Evolutionary conservation across 2,329 filamentous ascomycete genomes (phyloP).

Genomic region (Fusarium haematococcum): DNA sequence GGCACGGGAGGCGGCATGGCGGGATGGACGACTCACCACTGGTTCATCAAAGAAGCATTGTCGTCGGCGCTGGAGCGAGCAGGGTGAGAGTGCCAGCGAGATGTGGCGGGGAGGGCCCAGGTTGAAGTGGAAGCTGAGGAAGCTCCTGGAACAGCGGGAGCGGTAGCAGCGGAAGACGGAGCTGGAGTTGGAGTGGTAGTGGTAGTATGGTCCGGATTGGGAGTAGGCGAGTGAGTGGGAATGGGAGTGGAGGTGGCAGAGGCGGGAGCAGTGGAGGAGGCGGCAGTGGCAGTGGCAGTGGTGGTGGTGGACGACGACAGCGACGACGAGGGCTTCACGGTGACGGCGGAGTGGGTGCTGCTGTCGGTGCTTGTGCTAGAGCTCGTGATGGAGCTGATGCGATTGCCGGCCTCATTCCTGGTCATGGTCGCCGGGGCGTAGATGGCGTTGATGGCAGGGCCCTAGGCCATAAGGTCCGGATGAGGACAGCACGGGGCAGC

Average conservation of each 20-base stretch:
- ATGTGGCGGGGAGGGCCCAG: conserved; percentile 26
- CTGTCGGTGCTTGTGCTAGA: conserved; percentile 73
- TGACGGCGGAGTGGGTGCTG: conserved; percentile 75
- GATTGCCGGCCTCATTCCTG: conserved; percentile 72
- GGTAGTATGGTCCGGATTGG: conserved; percentile 32
- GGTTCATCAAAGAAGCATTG: conserved; percentile 43
- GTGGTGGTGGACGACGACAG: conserved; percentile 46
- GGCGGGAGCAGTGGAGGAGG: conserved; percentile 46
- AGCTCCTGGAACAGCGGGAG: conserved; percentile 31
- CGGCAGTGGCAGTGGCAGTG: conserved; percentile 45
- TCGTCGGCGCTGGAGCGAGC: conserved; percentile 39
- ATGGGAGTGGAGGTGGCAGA: conserved; percentile 51
- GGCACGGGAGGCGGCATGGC: conserved; percentile 31
- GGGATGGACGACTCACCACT: conserved; percentile 39
- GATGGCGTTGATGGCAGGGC: conserved; percentile 46
- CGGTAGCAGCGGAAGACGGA: conserved; percentile 31
- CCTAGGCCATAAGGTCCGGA: conserved; percentile 47
- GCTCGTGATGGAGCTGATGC: conserved; percentile 62
- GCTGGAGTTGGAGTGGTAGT: conserved; percentile 25
- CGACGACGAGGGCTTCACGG: conserved; percentile 63
- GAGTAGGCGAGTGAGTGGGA: conserved; percentile 43
- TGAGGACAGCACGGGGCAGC: conserved; percentile 35
- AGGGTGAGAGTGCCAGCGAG: conserved; percentile 33
- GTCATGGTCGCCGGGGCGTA: conserved; percentile 69
- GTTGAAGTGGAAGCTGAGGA: conserved; percentile 29